phyloP scores from a whole-genome alignment of 371 early-diverging fungal genomes.

The Rozella allomycis region DNA sequence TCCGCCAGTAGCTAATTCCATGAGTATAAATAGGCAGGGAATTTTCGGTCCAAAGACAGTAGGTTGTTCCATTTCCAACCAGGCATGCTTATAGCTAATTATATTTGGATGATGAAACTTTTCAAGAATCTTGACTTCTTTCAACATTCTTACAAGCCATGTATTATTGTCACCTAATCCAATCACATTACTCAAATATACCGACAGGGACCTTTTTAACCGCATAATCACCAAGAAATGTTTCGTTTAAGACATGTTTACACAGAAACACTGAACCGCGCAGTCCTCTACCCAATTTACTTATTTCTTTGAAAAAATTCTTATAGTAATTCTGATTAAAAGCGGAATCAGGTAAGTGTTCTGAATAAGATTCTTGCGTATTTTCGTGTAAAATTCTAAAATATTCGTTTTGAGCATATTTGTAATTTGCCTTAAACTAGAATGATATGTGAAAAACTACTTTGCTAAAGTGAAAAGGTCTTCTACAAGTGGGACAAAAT shows the following conservation, averaged over 20 bases:
- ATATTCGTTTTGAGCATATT: too few relatives aligned
- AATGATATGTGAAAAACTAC: too few relatives aligned
- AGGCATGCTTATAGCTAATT: slow-evolving; percentile 70
- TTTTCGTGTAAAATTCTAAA: too few relatives aligned
- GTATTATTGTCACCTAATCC: slow-evolving; percentile 41
- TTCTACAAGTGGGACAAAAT: too few relatives aligned
- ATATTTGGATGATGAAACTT: slow-evolving; percentile 70
- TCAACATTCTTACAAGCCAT: slow-evolving; percentile 80
- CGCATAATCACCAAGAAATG: slow-evolving; percentile 61
- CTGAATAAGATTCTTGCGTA: neutral
- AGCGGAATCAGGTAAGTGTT: neutral
- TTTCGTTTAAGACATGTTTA: slow-evolving; percentile 60
- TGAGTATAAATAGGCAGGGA: slow-evolving; percentile 81
- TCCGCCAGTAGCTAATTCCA: slow-evolving; percentile 92
- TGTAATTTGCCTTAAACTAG: too few relatives aligned
- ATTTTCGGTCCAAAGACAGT: slow-evolving; percentile 37
- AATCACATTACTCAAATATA: neutral
- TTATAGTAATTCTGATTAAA: slow-evolving; percentile 62
- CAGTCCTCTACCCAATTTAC: slow-evolving; percentile 65
- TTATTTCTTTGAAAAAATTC: slow-evolving; percentile 70
- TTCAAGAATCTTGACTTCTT: slow-evolving; percentile 77
- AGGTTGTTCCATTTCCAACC: slow-evolving; percentile 3
- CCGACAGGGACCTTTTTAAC: slow-evolving; percentile 84
- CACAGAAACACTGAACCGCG: slow-evolving; percentile 77
- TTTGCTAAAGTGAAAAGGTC: too few relatives aligned